Evolutionary conservation across 805 yeast genomes (phyloP).

Genomic region (Candida silvicultrix): DNA sequence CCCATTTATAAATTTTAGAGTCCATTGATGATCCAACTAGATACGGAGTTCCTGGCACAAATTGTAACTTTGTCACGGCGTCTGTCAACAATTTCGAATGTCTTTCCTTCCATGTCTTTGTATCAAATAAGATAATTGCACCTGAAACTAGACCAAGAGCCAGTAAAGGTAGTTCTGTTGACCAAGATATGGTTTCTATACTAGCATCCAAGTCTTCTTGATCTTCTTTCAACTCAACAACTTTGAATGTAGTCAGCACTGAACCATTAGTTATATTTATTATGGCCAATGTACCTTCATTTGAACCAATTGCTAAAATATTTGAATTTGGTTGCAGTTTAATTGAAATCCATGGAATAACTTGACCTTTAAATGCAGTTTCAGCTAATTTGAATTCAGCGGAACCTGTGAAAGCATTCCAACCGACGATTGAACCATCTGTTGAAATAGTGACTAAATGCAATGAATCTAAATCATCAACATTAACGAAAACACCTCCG

Average conservation of each 20-base stretch:
- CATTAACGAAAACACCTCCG: slow-evolving; percentile 66
- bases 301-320: slow-evolving; percentile 72
- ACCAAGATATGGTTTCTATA: slow-evolving; percentile 81
- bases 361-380: slow-evolving; percentile 61
- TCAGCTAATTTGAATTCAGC: slow-evolving; percentile 62
- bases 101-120: slow-evolving; percentile 83
- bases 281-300: slow-evolving; percentile 83
- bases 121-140: slow-evolving; percentile 73
- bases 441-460: slow-evolving; percentile 72
- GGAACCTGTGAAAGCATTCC: slow-evolving; percentile 82
- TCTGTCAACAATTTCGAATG: slow-evolving; percentile 65
- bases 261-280: slow-evolving; percentile 71
- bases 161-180: slow-evolving; percentile 52
- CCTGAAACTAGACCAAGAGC: slow-evolving; percentile 93
- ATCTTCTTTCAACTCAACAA: slow-evolving; percentile 49
- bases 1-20: slow-evolving; percentile 84
- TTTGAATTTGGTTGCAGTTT: slow-evolving; percentile 41
- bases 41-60: slow-evolving; percentile 48
- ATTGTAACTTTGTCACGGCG: slow-evolving; percentile 75
- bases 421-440: slow-evolving; percentile 79
- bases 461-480: slow-evolving; percentile 49
- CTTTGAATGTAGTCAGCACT: slow-evolving; percentile 57
- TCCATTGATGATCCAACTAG: slow-evolving; percentile 75
- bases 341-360: slow-evolving; percentile 86
- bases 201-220: slow-evolving; percentile 62